These are phyloP conservation scores for Echites panduratus DNA, from an alignment of 257 asterid species.

Conservation along the genomic window DNA sequence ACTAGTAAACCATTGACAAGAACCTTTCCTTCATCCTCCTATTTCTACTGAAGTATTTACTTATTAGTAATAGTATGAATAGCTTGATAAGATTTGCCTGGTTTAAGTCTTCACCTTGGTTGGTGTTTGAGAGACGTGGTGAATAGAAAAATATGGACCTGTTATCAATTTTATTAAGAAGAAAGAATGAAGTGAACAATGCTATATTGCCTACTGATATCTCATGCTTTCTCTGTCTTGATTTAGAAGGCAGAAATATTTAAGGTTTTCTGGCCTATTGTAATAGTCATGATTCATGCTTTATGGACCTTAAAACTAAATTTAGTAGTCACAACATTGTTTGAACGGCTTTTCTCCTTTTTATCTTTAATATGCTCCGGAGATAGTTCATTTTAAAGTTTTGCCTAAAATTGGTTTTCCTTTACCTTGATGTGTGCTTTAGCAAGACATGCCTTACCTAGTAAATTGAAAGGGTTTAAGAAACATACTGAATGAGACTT, in stretches of 20 bases:
- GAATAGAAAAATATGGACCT: background rate
- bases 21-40: background rate
- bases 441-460: background rate
- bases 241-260: background rate
- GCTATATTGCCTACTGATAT: background rate
- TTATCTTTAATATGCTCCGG: background rate
- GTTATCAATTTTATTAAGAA: background rate
- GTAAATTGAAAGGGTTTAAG: background rate
- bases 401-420: background rate
- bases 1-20: background rate
- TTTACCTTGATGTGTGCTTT: background rate
- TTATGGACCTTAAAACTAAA: background rate
- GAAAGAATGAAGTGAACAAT: background rate
- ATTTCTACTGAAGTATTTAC: background rate
- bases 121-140: background rate
- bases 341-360: background rate
- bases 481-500: background rate
- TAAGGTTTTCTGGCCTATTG: background rate
- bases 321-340: background rate
- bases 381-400: background rate
- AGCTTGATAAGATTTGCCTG: background rate
- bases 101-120: background rate
- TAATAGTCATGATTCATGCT: background rate
- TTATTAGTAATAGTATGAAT: background rate
- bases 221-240: background rate